These are phyloP conservation scores for Cryptosporidium bovis DNA, from an alignment of 169 alveolate species.

Conservation along the genomic window DNA sequence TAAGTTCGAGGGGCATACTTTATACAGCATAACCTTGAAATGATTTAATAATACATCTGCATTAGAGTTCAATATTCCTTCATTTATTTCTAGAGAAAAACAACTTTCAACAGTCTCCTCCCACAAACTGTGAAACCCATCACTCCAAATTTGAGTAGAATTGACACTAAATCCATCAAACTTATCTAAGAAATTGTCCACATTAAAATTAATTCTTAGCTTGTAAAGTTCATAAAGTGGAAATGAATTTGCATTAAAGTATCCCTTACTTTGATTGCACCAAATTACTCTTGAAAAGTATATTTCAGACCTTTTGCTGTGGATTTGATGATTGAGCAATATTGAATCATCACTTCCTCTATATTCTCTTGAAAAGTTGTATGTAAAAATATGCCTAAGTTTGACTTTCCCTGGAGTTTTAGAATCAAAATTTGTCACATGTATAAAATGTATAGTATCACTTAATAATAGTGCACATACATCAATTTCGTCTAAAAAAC, in stretches of 20 bases:
- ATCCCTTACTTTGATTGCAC: neutral
- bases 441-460: conserved; percentile 13
- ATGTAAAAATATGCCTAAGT: neutral
- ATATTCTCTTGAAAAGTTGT: neutral
- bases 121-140: conserved; percentile 8
- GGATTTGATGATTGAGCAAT: conserved; percentile 1
- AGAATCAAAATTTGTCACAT: neutral
- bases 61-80: neutral
- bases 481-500: neutral
- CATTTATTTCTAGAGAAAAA: neutral
- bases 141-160: conserved; percentile 34
- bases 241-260: neutral
- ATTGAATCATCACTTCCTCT: neutral
- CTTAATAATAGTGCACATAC: neutral
- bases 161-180: neutral
- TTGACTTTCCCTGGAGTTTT: neutral
- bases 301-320: conserved; percentile 17
- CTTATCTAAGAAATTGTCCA: neutral
- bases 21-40: neutral
- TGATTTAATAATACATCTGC: neutral
- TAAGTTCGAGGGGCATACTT: neutral
- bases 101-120: neutral
- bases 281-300: conserved; percentile 22
- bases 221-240: conserved; percentile 61
- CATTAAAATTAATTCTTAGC: neutral